These are phyloP conservation scores for Pterocarpus macrocarpus DNA, from an alignment of 306 rosid genomes.

Conservation along the genomic window DNA sequence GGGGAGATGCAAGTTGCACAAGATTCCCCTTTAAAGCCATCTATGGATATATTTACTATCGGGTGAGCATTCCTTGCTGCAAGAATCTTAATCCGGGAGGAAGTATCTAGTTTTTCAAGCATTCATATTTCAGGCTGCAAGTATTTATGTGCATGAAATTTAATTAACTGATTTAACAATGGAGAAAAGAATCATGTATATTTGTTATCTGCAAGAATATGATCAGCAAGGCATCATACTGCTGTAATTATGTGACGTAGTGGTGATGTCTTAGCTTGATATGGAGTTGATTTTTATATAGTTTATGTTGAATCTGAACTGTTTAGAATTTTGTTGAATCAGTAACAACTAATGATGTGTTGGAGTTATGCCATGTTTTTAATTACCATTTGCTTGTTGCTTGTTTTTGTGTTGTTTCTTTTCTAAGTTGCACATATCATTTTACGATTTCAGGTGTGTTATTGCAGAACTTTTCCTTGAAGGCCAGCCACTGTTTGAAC, in stretches of 20 bases:
- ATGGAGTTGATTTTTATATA: constrained; percentile 21
- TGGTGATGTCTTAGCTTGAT: constrained; percentile 36
- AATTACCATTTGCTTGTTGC: constrained; percentile 19
- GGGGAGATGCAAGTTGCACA: constrained; percentile 94
- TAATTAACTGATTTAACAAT: not conserved
- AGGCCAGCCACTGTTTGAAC: constrained; percentile 96
- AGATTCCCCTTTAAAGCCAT: constrained; percentile 84
- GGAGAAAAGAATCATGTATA: constrained; percentile 12
- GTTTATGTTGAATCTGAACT: constrained; percentile 19
- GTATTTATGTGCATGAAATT: constrained; percentile 18
- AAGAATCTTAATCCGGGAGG: constrained; percentile 39
- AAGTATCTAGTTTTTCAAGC: constrained; percentile 16
- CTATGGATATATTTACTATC: constrained; percentile 95
- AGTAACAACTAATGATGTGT: not conserved
- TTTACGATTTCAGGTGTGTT: constrained; percentile 76
- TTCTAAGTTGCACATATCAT: constrained; percentile 45
- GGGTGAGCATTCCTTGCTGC: constrained; percentile 75
- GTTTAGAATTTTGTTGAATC: constrained; percentile 17
- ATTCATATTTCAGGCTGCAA: constrained; percentile 37
- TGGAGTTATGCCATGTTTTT: constrained; percentile 1
- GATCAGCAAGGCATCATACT: constrained; percentile 26
- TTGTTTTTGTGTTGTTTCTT: not conserved
- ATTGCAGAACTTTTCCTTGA: constrained; percentile 99
- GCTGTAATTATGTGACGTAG: constrained; percentile 34
- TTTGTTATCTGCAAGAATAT: constrained; percentile 27